Evolutionary conservation across 192 early-diverging fungal species (phyloP), one percentile per base, ranked within the genome.

Genomic region (Backusella macrospora): DNA sequence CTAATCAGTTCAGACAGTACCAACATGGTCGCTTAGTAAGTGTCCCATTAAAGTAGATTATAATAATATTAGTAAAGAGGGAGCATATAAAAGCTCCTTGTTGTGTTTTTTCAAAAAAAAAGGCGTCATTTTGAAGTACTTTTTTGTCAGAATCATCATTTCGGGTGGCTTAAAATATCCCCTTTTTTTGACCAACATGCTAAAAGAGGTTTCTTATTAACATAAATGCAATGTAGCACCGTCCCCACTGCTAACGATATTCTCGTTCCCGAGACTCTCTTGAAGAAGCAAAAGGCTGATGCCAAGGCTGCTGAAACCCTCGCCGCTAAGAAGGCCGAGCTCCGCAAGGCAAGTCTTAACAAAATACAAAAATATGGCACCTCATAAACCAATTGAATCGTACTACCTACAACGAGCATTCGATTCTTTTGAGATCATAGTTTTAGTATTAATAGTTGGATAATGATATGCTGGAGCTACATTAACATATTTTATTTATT

Each of bases 201-300:
- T 40, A 62, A 8, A 8, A 9, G 16, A 16, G 3, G 6, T 26
- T 55, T 55, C n/a, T 43, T 72, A 23, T 63, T 62, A 46, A 64
- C 12, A 59, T 59, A 23, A 59, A 59, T 68, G 15, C 42, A n/a
- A 42, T 63, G 45, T 81, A 87, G 86, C 68, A 85, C 83, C 69
- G 84, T 86, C 55, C 81, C 88, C 78, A 84, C 85, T 77, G 85
- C 85, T 85, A 85, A 85, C 78, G 87, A 92, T 80, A 87, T 92
- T 72, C 88, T 91, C 81, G 90, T 91, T 75, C 93, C 93, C 84
- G 93, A 95, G 85, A 93, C 92, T 75, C 84, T 93, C 82, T 87
- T 95, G 84, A 94, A 94, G 92, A 93, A 93, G 89, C 89, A 91
- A 78, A 91, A 92, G 85, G 77, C 83, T 78, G 85, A 88, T 75